Evolutionary conservation across 176 grass and related monocot genomes (phyloP).

Genomic region (Miscanthus lutarioriparius): DNA sequence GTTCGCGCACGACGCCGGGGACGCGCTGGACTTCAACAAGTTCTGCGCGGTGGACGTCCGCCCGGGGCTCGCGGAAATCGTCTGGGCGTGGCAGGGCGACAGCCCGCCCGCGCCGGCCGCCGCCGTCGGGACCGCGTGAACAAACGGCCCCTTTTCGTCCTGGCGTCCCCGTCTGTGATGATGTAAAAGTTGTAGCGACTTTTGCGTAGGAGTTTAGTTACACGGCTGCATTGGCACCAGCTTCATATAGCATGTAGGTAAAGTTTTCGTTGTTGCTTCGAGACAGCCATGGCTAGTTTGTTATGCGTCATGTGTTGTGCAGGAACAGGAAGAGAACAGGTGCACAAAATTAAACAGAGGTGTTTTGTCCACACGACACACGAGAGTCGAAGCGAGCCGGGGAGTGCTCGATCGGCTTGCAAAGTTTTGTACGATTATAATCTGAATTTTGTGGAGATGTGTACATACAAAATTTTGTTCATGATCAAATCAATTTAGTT

Average conservation of each 20-base stretch:
- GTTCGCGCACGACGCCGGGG: conserved; percentile 69
- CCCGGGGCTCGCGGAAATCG: conserved; percentile 61
- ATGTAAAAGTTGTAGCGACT: not conserved
- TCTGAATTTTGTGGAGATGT: conserved; percentile 3
- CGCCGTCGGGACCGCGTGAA: conserved; percentile 28
- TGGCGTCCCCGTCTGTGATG: not conserved
- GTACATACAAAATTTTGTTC: conserved; percentile 33
- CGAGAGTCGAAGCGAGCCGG: not conserved
- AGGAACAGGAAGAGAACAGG: conserved; percentile 3
- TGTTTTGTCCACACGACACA: not conserved
- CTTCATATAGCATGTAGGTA: not conserved
- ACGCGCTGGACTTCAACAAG: conserved; percentile 69
- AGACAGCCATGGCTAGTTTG: not conserved
- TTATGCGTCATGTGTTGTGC: conserved; percentile 18
- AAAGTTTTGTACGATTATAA: not conserved
- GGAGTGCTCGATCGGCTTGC: not conserved
- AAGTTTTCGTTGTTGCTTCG: not conserved
- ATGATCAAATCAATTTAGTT: not conserved
- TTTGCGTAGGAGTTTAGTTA: conserved; percentile 8
- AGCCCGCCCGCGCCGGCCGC: not conserved
- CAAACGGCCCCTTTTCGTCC: not conserved
- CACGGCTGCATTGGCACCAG: not conserved
- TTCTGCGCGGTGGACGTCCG: conserved; percentile 81
- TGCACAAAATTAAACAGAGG: not conserved
- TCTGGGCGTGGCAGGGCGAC: conserved; percentile 97